Base-by-base conservation (phyloP, 441 rosid species). In the Gossypium schwendimanii region DNA sequence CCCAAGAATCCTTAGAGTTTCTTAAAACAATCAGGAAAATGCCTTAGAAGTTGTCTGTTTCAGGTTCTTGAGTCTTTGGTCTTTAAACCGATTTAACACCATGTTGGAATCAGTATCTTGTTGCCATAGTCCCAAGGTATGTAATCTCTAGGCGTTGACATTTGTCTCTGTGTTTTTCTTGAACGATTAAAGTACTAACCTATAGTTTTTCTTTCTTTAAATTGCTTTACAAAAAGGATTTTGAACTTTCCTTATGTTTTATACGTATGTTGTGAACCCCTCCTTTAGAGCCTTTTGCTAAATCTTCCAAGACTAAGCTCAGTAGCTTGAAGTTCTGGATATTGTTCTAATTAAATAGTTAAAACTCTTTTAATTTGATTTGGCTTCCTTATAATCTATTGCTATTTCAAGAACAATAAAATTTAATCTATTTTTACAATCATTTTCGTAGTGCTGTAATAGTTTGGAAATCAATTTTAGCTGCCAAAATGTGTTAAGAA, bases 71-170 rank as follows among this genome's bases (percentile, higher is more conserved):
- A 44, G 6, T 26, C 28, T 58, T 45, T 17, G 12, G 31, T 26
- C 26, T 71, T 44, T 44, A 15, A 78, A 3, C 53, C 23, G 1
- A 17, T 47, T n/a, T 20, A 58, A 17, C 75, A 74, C 70, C 70
- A 84, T 88, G 88, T 63, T 87, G 88, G 92, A 89, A 73, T 81
- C 90, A 33, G 21, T 87, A 71, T 69, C 83, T 73, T 81, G 80
- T 76, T 79, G 83, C 72, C 83, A 81, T 58, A 44, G 76, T 69
- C 83, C 91, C 73, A 86, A 82, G 90, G 94, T 91, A 68, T 52
- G 60, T 15, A 78, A 69, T 28, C 12, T 17, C 72, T 72, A 26
- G 44, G 50, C 39, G 7, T 36, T 45, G 5, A 7, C 66, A 18
- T 23, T 75, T 39, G 60, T 60, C 60, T 54, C 58, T 15, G 24